These are phyloP conservation scores for Dalbergia cochinchinensis DNA, from an alignment of 306 rosid genomes.

Conservation along the genomic window DNA sequence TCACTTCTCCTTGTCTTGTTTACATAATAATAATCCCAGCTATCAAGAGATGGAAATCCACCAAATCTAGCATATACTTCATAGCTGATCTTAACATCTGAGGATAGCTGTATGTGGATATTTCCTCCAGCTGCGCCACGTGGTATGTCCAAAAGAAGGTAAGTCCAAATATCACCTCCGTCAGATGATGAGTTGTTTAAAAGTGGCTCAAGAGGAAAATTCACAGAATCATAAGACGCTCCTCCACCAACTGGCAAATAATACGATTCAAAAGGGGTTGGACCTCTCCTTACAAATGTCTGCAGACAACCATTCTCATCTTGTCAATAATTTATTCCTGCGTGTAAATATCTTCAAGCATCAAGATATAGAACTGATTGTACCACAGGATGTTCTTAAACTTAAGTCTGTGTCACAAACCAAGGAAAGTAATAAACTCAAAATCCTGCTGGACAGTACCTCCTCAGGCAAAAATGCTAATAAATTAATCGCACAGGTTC, in stretches of 20 bases:
- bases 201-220: slow-evolving; percentile 75
- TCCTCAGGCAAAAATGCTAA: slow-evolving; percentile 13
- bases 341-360: slow-evolving; percentile 54
- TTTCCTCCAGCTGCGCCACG: slow-evolving; percentile 86
- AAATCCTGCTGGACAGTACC: not conserved
- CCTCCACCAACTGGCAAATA: slow-evolving; percentile 75
- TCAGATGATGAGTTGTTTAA: slow-evolving; percentile 58
- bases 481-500: not conserved
- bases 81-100: slow-evolving; percentile 56
- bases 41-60: slow-evolving; percentile 77
- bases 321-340: slow-evolving; percentile 58
- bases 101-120: slow-evolving; percentile 64
- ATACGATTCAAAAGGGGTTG: slow-evolving; percentile 75
- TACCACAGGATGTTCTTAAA: slow-evolving; percentile 27
- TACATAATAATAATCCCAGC: slow-evolving; percentile 79
- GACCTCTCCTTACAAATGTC: slow-evolving; percentile 70
- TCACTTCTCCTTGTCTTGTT: slow-evolving; percentile 77
- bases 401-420: not conserved
- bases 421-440: not conserved
- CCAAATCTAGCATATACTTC: slow-evolving; percentile 86
- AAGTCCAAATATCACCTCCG: slow-evolving; percentile 71
- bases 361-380: slow-evolving; percentile 44
- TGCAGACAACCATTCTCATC: slow-evolving; percentile 80
- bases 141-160: slow-evolving; percentile 74
- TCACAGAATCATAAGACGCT: slow-evolving; percentile 49